Evolutionary conservation across 768 basidiomycete genomes (phyloP), one percentile per base, ranked within the genome.

Genomic region (Boletus edulis): DNA sequence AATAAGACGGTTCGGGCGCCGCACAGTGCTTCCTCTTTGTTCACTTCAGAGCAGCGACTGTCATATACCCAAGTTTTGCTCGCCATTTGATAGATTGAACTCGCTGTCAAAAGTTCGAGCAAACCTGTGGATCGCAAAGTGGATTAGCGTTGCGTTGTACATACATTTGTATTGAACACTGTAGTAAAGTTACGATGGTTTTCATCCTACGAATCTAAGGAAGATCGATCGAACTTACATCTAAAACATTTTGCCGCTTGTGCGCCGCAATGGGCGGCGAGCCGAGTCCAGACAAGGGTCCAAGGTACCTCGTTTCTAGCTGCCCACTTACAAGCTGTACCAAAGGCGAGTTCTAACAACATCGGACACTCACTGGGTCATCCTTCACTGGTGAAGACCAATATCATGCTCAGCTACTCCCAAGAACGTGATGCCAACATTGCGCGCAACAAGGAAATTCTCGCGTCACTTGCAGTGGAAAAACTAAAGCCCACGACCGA

Each of bases 401-500:
- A 22, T 22, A 32, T 39, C 42, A 60, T 65, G 63, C 42, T 46
- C 48, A 63, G 54, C 57, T 78, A 74, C 35, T 72, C 72, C 35
- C 61, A 66, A 34, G 62, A 72, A 52, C 75, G 77, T 4, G 58
- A 46, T 0, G 64, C 54, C 42, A 77, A 75, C 50, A 78, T 78
- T 17, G 64, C 48, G 18, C 67, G 67, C 69, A 86, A 86, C 60
- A 72, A 57, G 55, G 72, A 55, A 29, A 43, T 84, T 4, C 67
- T 88, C 39, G 63, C 62, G 11, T 49, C 55, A 0, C 63, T 85
- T 9, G 80, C 75, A 0, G 68, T 87, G 2, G 45, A 57, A n/a
- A 58, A 52, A 40, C 58, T 72, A 8, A 75, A 73, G 50, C 81
- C 81, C 22, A 49, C 69, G 2, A 71, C 76, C 20, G 83, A 82